These are phyloP conservation scores for Hygrophoropsis aurantiaca DNA, from an alignment of 768 basidiomycete species.

Conservation along the genomic window DNA sequence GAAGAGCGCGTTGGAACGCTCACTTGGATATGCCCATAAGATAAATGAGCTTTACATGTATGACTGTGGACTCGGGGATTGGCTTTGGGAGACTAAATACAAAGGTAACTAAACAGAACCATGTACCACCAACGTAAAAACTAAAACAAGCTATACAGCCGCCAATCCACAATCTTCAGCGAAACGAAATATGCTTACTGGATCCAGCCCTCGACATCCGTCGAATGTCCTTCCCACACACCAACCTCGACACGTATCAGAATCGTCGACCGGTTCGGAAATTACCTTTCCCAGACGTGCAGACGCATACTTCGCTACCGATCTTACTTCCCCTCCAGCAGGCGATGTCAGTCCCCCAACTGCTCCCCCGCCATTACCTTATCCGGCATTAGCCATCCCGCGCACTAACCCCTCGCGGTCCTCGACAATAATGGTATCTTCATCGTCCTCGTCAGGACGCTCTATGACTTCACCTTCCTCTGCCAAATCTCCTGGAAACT, in stretches of 20 bases:
- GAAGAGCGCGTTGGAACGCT: constrained; percentile 64
- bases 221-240: constrained; percentile 45
- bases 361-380: constrained; percentile 64
- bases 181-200: constrained; percentile 26
- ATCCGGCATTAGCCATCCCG: constrained; percentile 61
- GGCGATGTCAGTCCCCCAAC: constrained; percentile 54
- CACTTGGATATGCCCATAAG: constrained; percentile 72
- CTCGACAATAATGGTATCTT: constrained; percentile 34
- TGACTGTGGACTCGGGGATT: constrained; percentile 77
- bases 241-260: constrained; percentile 67
- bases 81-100: constrained; percentile 58
- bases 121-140: neutral
- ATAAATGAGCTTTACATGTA: constrained; percentile 77
- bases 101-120: constrained; percentile 49
- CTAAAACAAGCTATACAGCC: constrained; percentile 12
- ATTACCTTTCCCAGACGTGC: constrained; percentile 76
- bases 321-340: constrained; percentile 51
- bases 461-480: constrained; percentile 41
- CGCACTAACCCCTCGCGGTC: constrained; percentile 25
- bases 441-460: constrained; percentile 49
- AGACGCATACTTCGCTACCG: constrained; percentile 79
- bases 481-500: constrained; percentile 51
- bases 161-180: constrained; percentile 19
- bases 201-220: constrained; percentile 24
- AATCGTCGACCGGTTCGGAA: constrained; percentile 71